A percentile compares a stretch with the other conserved stretches of the same genome.
Conservation (phyloP, 768 basidiomycete genomes). For the Tulasnella sp. region DNA sequence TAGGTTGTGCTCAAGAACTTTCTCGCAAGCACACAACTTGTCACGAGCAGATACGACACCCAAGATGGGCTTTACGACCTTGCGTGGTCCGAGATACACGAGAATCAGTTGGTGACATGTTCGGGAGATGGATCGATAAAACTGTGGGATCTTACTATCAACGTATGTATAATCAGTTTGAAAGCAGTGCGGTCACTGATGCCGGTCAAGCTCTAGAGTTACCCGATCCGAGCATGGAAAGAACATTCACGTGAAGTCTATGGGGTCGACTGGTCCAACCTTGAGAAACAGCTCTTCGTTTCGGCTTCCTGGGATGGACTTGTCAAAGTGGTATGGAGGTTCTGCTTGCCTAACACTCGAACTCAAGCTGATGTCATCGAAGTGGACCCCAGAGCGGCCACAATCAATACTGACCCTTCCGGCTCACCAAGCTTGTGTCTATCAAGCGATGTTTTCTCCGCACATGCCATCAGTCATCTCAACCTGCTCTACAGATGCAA, state of each 20-base stretch:
- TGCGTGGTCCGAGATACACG: constrained; percentile 91
- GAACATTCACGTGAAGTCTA: constrained; percentile 90
- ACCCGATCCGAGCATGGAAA: constrained; percentile 84
- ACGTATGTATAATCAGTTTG: constrained; percentile 39
- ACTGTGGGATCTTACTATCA: constrained; percentile 80
- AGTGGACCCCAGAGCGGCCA: constrained; percentile 83
- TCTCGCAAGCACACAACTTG: constrained; percentile 15
- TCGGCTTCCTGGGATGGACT: constrained; percentile 89
- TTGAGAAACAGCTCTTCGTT: constrained; percentile 74
- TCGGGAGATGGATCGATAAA: constrained; percentile 85
- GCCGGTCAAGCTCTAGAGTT: constrained; percentile 41
- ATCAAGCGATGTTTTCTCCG: constrained; percentile 85
- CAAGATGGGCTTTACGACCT: constrained; percentile 84
- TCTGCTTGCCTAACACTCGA: constrained; percentile 4
- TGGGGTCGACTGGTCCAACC: constrained; percentile 90
- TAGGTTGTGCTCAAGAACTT: not conserved
- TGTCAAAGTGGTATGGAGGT: constrained; percentile 61
- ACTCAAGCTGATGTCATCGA: not conserved
- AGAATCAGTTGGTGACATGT: constrained; percentile 80
- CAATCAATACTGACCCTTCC: constrained; percentile 70
- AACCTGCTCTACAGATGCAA: constrained; percentile 79
- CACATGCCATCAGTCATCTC: constrained; percentile 73
- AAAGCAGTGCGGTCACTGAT: not conserved
- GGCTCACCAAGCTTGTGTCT: constrained; percentile 75
- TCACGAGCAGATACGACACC: constrained; percentile 56